Conservation (phyloP, 805 yeast species). For the Phaffomyces opuntiae region DNA sequence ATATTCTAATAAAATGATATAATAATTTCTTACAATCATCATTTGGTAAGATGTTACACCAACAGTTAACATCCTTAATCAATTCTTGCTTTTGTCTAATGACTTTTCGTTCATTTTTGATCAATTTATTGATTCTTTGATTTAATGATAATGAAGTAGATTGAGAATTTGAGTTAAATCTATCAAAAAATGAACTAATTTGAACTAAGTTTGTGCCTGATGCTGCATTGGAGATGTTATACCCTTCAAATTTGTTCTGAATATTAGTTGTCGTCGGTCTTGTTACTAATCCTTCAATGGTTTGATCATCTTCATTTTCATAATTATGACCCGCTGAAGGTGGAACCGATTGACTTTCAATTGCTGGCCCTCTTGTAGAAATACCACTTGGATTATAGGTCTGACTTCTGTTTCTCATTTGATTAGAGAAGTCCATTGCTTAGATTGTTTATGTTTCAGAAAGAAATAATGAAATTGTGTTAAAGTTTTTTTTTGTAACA, state of each 20-base stretch:
- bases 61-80: slow-evolving; percentile 32
- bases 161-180: slow-evolving; percentile 14
- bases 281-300: slow-evolving; percentile 11
- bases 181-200: slow-evolving; percentile 20
- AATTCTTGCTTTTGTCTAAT: slow-evolving; percentile 31
- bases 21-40: slow-evolving; percentile 33
- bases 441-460: too few species aligned
- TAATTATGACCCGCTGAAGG: slow-evolving; percentile 4
- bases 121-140: slow-evolving; percentile 28
- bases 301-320: slow-evolving; percentile 12
- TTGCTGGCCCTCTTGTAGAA: slow-evolving; percentile 10
- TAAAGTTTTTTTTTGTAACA: background rate
- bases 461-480: too few species aligned
- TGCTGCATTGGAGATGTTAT: background rate
- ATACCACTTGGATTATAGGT: slow-evolving; percentile 12
- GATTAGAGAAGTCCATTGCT: too few species aligned
- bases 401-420: slow-evolving; percentile 1
- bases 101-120: slow-evolving; percentile 33
- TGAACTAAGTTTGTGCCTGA: slow-evolving; percentile 13
- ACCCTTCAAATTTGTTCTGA: background rate
- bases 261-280: slow-evolving; percentile 11
- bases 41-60: slow-evolving; percentile 35
- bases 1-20: slow-evolving; percentile 32
- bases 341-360: slow-evolving; percentile 4
- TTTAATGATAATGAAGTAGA: slow-evolving; percentile 26